Base-by-base conservation (phyloP, 257 asterid genomes). In the Paulownia fortunei region DNA sequence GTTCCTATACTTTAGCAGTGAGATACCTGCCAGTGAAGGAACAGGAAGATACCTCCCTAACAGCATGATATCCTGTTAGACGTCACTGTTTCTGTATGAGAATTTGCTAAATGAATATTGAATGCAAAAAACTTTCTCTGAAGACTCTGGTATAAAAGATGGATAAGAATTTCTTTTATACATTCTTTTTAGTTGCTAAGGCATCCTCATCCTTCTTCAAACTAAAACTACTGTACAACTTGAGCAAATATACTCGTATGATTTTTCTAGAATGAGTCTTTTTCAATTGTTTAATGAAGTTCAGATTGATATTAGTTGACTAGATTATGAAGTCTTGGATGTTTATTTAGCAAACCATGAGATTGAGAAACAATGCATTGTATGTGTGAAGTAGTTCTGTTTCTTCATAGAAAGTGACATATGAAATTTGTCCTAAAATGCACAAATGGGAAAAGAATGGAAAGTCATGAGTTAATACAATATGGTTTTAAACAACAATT, bases 1-100 rank as follows among this genome's bases (percentile, higher is more conserved):
- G 58, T 16, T 56, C 54, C 78, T 27, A 11, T 66, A 24, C 24
- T 24, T 49, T 19, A 46, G 66, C 52, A 46, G 52, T 6, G 52
- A 13, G 27, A 9, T 78, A 55, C 71, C 79, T 72, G 54, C 79
- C 27, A 46, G 39, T 61, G 72, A 76, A 64, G 18, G 54, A 46
- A 64, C 55, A 21, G 8, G 54, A 55, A 3, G 59, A 44, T 39
- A 51, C 78, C 77, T 41, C 36, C 49, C 51, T 19, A n/a, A 18
- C 18, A 42, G 23, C 75, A 6, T 56, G 26, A 36, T 70, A 15
- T 32, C 52, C 77, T 37, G 60, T 60, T 34, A 12, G 56, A 60
- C 16, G 30, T 62, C 60, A 39, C 76, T 36, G 58, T 66, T 51
- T 76, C 68, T 44, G 72, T 47, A 51, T 55, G n/a, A 41, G 47